Evolutionary conservation across 768 basidiomycete species (phyloP).

Genomic region (Tricholoma sp.): DNA sequence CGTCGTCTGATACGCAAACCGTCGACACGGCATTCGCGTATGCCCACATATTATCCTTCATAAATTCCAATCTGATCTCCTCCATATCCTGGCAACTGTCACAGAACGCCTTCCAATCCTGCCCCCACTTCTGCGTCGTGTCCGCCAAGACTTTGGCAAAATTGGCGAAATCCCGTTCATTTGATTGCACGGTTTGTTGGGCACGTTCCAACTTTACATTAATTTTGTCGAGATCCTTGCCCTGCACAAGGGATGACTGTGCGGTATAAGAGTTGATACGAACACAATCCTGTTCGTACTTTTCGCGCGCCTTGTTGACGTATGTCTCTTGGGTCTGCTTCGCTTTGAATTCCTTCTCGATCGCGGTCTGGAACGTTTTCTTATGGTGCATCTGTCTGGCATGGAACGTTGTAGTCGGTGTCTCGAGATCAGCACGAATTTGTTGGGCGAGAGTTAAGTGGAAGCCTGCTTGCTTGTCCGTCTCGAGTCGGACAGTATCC

Average conservation of each 20-base stretch:
- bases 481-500: slow-evolving; percentile 76
- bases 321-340: slow-evolving; percentile 85
- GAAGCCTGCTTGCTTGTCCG: slow-evolving; percentile 71
- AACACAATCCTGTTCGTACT: slow-evolving; percentile 89
- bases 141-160: slow-evolving; percentile 77
- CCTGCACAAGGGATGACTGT: slow-evolving; percentile 86
- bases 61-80: slow-evolving; percentile 89
- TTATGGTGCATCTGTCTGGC: slow-evolving; percentile 65
- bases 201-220: slow-evolving; percentile 82
- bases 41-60: slow-evolving; percentile 93
- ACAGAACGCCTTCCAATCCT: slow-evolving; percentile 91
- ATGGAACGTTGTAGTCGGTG: slow-evolving; percentile 52
- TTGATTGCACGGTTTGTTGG: slow-evolving; percentile 84
- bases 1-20: slow-evolving; percentile 92
- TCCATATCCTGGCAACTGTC: slow-evolving; percentile 95
- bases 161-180: slow-evolving; percentile 90
- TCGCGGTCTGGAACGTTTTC: slow-evolving; percentile 62
- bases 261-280: slow-evolving; percentile 93
- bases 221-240: slow-evolving; percentile 89
- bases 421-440: slow-evolving; percentile 73
- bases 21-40: slow-evolving; percentile 96
- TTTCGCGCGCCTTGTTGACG: slow-evolving; percentile 85
- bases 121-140: slow-evolving; percentile 83
- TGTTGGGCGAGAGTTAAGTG: slow-evolving; percentile 74
- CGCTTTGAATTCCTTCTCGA: slow-evolving; percentile 89